phyloP scores from a whole-genome alignment of 371 early-diverging fungal species.

The Mortierella sp. region DNA sequence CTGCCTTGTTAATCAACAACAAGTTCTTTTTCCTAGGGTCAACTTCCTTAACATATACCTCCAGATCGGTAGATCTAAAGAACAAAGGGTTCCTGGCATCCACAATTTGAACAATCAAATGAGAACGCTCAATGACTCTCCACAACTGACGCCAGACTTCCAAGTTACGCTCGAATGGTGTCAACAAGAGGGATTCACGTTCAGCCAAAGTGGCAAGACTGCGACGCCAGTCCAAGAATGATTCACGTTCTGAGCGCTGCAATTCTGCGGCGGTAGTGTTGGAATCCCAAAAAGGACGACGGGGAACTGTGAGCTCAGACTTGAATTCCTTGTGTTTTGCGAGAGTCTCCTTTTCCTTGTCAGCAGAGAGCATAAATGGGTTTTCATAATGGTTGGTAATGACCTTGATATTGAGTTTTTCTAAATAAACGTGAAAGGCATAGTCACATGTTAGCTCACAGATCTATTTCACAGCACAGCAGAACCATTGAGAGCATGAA shows the following conservation, averaged over 20 bases:
- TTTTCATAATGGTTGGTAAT: conserved; percentile 82
- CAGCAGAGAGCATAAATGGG: conserved; percentile 84
- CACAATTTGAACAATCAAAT: conserved; percentile 99
- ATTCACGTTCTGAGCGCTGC: conserved; percentile 84
- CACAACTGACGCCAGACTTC: conserved; percentile 99
- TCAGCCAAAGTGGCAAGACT: conserved; percentile 85
- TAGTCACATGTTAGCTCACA: background rate
- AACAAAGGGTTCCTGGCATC: conserved; percentile 98
- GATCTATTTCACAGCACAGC: background rate
- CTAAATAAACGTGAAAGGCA: conserved; percentile 54
- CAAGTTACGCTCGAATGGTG: conserved; percentile 99
- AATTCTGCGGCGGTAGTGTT: conserved; percentile 87
- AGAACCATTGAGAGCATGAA: background rate
- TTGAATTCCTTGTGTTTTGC: conserved; percentile 82
- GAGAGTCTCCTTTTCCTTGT: conserved; percentile 82
- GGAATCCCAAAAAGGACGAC: conserved; percentile 93
- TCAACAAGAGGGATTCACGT: conserved; percentile 89
- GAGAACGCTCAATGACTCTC: conserved; percentile 98
- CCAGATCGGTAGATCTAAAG: conserved; percentile 95
- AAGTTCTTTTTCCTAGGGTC: conserved; percentile 85
- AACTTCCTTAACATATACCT: conserved; percentile 91
- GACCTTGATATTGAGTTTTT: conserved; percentile 89
- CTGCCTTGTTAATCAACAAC: conserved; percentile 97
- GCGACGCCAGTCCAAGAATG: conserved; percentile 95
- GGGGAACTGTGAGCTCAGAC: conserved; percentile 82